Percentiles rank a stretch among this genome's conserved stretches.
These are phyloP conservation scores for slime mould (Dictyostelium discoideum) DNA, from an alignment of 78 protist species.

Conservation along the genomic window DNA sequence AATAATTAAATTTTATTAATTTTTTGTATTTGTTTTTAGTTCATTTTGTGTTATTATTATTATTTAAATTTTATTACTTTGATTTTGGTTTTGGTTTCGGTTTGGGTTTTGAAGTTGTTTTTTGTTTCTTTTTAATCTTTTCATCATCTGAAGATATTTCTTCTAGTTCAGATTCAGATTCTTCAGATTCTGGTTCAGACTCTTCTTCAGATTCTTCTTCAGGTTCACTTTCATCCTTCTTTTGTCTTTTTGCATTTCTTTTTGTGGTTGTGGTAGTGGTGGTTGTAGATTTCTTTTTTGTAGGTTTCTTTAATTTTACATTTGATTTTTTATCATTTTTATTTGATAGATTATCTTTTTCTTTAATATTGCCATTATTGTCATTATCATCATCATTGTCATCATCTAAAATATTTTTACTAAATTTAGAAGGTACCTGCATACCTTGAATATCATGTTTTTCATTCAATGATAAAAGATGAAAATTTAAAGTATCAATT, in stretches of 20 bases:
- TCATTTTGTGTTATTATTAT: background rate
- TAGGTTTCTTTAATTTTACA: background rate
- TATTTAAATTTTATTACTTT: background rate
- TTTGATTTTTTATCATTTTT: background rate
- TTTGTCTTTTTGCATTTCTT: background rate
- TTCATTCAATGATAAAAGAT: constrained; percentile 15
- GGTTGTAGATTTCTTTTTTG: constrained; percentile 2
- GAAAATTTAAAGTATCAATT: constrained; percentile 19
- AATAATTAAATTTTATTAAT: constrained; percentile 1
- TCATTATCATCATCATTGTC: background rate
- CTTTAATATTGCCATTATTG: no score
- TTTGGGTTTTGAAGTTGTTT: background rate
- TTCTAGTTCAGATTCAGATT: background rate
- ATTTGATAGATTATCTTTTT: background rate
- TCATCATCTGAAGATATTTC: background rate
- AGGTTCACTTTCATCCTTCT: background rate
- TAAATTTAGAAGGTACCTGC: background rate
- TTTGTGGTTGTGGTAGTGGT: background rate
- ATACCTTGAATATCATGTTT: constrained; percentile 17
- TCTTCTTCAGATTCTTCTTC: constrained; percentile 14
- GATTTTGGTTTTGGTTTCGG: background rate
- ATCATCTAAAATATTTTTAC: background rate
- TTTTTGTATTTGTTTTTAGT: background rate
- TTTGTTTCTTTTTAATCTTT: constrained; percentile 6
- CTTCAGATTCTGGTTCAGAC: background rate